These are phyloP conservation scores for Metschnikowia kunwiensis DNA, from an alignment of 805 yeast species.

Conservation along the genomic window DNA sequence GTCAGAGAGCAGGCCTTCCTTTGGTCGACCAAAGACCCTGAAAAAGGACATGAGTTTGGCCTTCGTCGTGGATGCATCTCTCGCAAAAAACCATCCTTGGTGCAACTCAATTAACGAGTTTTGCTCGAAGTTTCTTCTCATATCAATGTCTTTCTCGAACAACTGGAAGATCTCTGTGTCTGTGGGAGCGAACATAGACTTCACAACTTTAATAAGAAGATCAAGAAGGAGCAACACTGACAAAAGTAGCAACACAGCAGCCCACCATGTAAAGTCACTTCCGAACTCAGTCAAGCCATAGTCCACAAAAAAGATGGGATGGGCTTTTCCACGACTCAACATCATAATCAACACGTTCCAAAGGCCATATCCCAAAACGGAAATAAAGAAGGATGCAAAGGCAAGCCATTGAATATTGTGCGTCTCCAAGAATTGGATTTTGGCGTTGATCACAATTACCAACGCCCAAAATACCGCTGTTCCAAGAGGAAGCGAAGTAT, in stretches of 20 bases:
- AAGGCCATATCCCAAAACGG: constrained; percentile 78
- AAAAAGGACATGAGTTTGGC: constrained; percentile 11
- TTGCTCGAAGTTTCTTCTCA: constrained; percentile 68
- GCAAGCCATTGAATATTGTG: constrained; percentile 68
- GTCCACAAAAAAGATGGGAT: constrained; percentile 65
- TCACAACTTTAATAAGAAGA: constrained; percentile 54
- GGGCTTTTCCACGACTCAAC: constrained; percentile 52
- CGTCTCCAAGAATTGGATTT: constrained; percentile 80
- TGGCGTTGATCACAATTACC: constrained; percentile 69
- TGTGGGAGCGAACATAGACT: constrained; percentile 55
- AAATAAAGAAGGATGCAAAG: constrained; percentile 60
- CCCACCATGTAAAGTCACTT: constrained; percentile 83
- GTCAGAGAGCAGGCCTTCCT: constrained; percentile 10
- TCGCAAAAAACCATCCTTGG: constrained; percentile 74
- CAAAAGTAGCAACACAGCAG: constrained; percentile 54
- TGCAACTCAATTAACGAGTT: constrained; percentile 69
- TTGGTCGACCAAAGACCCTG: constrained; percentile 20
- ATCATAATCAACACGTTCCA: constrained; percentile 81
- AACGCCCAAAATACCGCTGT: constrained; percentile 70
- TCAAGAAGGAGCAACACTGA: constrained; percentile 67
- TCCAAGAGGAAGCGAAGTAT: constrained; percentile 80
- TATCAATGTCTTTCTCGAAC: constrained; percentile 64
- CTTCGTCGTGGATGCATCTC: constrained; percentile 37
- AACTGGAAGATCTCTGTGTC: constrained; percentile 79
- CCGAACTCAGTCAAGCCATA: constrained; percentile 78